Evolutionary conservation across 2,329 filamentous ascomycete species (phyloP).

Genomic region (Dactylellina sp.): DNA sequence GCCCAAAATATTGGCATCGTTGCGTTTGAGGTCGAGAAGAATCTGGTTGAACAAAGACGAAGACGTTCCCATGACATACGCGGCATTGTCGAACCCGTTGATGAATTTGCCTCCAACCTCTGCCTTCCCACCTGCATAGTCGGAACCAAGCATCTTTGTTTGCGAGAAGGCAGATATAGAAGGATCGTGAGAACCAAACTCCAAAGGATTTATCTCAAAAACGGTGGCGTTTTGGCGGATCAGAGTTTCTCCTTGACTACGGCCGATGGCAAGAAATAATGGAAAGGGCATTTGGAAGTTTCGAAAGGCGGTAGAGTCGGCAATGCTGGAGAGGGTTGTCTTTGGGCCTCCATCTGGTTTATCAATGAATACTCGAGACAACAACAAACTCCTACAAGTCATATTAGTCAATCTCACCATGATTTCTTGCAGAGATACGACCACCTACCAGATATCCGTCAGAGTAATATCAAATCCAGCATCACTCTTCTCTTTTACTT

Average conservation of each 20-base stretch:
- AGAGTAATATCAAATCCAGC: conserved; percentile 77
- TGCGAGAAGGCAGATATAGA: conserved; percentile 78
- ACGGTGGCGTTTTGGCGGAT: conserved; percentile 79
- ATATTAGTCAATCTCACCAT: conserved; percentile 1
- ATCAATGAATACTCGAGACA: conserved; percentile 49
- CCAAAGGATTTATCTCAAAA: conserved; percentile 82
- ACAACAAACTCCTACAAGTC: conserved; percentile 61
- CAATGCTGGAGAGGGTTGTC: conserved; percentile 86
- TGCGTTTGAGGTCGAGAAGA: conserved; percentile 73
- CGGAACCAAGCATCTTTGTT: conserved; percentile 77
- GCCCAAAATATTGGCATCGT: conserved; percentile 64
- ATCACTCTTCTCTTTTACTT: conserved; percentile 72
- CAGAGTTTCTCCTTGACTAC: conserved; percentile 72
- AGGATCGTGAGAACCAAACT: conserved; percentile 81
- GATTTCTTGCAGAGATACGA: neutral
- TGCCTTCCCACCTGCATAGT: conserved; percentile 73
- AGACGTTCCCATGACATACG: conserved; percentile 86
- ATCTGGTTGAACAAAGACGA: conserved; percentile 86
- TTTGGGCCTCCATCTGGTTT: conserved; percentile 47
- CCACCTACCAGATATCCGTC: conserved; percentile 80
- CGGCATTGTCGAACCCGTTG: conserved; percentile 82
- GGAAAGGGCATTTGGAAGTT: conserved; percentile 77
- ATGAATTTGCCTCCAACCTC: conserved; percentile 72
- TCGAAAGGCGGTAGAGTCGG: conserved; percentile 72
- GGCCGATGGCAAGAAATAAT: conserved; percentile 76